Evolutionary conservation across 2,329 filamentous ascomycete genomes (phyloP).

Genomic region (Coniochaeta sp.): DNA sequence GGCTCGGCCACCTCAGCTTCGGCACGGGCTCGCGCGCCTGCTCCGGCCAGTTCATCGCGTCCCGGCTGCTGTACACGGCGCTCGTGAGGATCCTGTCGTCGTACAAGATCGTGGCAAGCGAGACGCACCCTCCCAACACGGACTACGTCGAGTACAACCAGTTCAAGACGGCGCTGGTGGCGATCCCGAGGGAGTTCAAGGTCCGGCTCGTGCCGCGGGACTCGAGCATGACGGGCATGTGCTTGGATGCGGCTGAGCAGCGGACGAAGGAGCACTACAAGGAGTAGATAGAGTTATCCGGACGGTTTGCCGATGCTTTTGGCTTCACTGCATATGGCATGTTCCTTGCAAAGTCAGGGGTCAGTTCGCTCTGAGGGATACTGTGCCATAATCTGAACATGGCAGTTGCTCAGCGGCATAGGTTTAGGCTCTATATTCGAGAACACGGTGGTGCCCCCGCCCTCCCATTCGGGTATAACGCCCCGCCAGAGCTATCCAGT

Average conservation of each 20-base stretch:
- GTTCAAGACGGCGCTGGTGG: constrained; percentile 51
- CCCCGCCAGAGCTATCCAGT: too few relatives aligned
- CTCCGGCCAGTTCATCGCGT: constrained; percentile 42
- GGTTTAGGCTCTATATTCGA: too few relatives aligned
- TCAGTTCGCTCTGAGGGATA: too few relatives aligned
- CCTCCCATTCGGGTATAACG: too few relatives aligned
- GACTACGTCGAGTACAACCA: constrained; percentile 57
- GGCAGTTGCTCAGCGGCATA: too few relatives aligned
- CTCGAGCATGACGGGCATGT: constrained; percentile 25
- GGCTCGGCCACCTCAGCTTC: constrained; percentile 38
- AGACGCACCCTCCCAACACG: constrained; percentile 45
- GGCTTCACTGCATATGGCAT: background rate
- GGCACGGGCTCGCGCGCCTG: constrained; percentile 44
- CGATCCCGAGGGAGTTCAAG: constrained; percentile 52
- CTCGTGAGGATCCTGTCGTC: constrained; percentile 39
- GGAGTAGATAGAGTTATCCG: constrained; percentile 16
- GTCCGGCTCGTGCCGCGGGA: constrained; percentile 47
- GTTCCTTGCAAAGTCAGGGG: too few relatives aligned
- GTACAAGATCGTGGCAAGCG: constrained; percentile 41
- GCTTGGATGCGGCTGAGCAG: constrained; percentile 31
- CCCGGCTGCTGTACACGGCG: constrained; percentile 40
- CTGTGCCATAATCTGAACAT: background rate
- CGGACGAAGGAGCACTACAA: constrained; percentile 42
- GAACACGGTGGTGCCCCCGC: too few relatives aligned
- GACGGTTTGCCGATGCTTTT: background rate